Evolutionary conservation across 371 early-diverging fungal species (phyloP), one percentile per base, ranked within the genome.

Genomic region (Haplosporangium sp.): DNA sequence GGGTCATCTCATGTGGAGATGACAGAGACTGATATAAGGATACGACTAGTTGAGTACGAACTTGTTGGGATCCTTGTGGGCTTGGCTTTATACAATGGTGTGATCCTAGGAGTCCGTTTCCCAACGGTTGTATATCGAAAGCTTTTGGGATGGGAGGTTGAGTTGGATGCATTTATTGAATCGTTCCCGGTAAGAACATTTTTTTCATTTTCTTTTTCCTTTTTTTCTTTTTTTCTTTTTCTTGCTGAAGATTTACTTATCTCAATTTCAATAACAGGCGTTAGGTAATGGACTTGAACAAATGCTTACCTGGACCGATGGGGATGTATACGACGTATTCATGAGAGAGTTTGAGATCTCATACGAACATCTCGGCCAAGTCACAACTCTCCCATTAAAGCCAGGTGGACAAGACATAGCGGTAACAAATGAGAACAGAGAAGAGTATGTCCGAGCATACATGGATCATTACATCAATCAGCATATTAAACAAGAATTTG

Each of bases 41-140:
- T 67, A 34, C 82, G 86, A 19, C 76, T 89, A 39, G 84, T 92
- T 55, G 96, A 97, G 84, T 96, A 93, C 70, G 92, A 93, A 62
- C 89, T 97, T 38, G 92, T 96, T 3, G 98, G 98, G 1, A 89
- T 86, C 27, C 63, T 98, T 3, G 88, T 98, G 17, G 99, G 98
- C 0, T 78, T 98, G 61, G 97, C 97, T 6, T 91, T 99, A 17
- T 96, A 96, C 74, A 97, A 99, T 79, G 92, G 93, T 35, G 95
- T 92, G 48, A 94, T 95, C 65, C 83, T 99, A 3, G 97, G 97
- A 67, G 87, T 97, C 10, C 94, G 94, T 47, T 91, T 99, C 62
- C 96, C 98, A 0, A 84, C 89, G 10, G 95, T 95, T 2, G 91
- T 94, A 59, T 98, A 96, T 73, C 96, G 96, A 77, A 99, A 97